Evolutionary conservation across 345 rosid genomes (phyloP), one percentile per base, ranked within the genome.

Genomic region (Pugionium cornutum): DNA sequence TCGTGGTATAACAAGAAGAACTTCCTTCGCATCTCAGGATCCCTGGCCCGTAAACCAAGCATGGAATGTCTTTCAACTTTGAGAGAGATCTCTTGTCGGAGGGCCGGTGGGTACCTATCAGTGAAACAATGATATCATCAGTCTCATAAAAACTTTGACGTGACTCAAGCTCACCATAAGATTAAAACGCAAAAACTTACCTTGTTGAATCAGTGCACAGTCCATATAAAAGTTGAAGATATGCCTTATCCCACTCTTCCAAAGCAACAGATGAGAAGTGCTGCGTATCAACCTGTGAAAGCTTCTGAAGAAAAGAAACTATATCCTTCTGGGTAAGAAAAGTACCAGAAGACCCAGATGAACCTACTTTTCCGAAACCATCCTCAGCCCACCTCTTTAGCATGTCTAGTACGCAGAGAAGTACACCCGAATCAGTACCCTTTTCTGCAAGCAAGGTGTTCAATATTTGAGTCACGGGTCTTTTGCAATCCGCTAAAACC

Each of bases 11-110:
- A 83, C 44, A 77, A 72, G 72, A 92, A 86, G 73, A 90, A 89
- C 61, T 89, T 86, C 81, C 73, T 89, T 77, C 99, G 80, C 62
- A 84, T 75, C 56, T 86, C 92, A 68, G 99, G 99, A 82, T 92
- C 92, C 80, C 73, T 88, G 48, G 99, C 97, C 66, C 96, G 83
- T 63, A 92, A 82, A 78, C 99, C 99, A 78, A 86, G 86, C 99
- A 92, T 89, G 77, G 69, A 89, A 73, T 92, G 97, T 64, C 97
- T 83, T 76, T 92, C 99, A 68, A 90, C 99, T 90, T 86, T 92
- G 81, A 68, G 85, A 74, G 88, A 92, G 63, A 89, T 90, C 77
- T 92, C 99, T 79, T 88, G 96, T 49, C 90, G 88, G 55, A 92
- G 78, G 44, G 83, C 33, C 35, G 76, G 58, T 0, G 83, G 76